Evolutionary conservation across 768 basidiomycete genomes (phyloP).

Genomic region (Mycena galopus): DNA sequence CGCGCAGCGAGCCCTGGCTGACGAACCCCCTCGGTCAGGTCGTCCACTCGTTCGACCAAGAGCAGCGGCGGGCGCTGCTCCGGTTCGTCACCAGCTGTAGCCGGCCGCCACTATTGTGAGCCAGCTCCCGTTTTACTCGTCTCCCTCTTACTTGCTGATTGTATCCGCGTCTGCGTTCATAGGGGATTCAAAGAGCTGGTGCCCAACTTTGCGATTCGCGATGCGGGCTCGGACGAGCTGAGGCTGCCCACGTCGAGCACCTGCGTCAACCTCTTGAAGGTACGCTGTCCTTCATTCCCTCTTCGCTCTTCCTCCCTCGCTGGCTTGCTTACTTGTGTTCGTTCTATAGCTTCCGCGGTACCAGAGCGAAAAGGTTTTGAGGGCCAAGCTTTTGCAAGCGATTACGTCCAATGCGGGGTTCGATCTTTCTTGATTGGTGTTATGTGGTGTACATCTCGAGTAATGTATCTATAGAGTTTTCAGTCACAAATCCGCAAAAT

Average conservation of each 20-base stretch:
- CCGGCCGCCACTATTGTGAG: conserved; percentile 87
- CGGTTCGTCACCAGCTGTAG: conserved; percentile 95
- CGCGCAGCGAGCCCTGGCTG: not conserved
- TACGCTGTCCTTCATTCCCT: conserved; percentile 42
- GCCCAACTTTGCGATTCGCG: conserved; percentile 91
- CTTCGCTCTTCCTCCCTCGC: not conserved
- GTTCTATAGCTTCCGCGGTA: conserved; percentile 75
- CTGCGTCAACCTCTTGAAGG: conserved; percentile 94
- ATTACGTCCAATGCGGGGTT: conserved; percentile 93
- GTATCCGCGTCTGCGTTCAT: too few species aligned
- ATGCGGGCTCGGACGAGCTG: conserved; percentile 78
- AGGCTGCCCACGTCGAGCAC: conserved; percentile 86
- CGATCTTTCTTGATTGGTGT: conserved; percentile 79
- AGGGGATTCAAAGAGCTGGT: conserved; percentile 90
- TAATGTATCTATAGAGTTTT: conserved; percentile 29
- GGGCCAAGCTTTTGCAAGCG: conserved; percentile 85
- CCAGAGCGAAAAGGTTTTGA: conserved; percentile 70
- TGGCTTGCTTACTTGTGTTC: not conserved
- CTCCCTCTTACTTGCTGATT: conserved; percentile 9
- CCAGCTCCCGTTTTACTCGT: conserved; percentile 19
- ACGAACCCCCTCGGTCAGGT: conserved; percentile 59
- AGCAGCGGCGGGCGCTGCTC: conserved; percentile 82
- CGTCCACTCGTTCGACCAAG: conserved; percentile 82
- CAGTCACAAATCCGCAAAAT: too few species aligned
- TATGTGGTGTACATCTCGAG: conserved; percentile 11